phyloP scores from a whole-genome alignment of 257 asterid genomes.

The Primulina tabacum region DNA sequence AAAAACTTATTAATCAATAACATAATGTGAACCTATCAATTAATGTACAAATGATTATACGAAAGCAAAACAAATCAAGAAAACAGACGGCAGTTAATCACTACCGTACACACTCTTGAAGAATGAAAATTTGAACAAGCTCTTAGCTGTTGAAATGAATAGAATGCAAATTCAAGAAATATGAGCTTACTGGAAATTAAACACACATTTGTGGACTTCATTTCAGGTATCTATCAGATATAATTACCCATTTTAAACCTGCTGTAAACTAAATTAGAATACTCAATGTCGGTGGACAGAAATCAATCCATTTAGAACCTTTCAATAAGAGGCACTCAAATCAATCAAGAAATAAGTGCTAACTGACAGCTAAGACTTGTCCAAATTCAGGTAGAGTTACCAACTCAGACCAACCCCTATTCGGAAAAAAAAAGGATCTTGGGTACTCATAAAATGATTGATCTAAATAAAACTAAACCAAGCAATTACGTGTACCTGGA shows the following conservation, averaged over 20 bases:
- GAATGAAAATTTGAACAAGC: constrained; percentile 2
- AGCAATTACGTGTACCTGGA: constrained; percentile 54
- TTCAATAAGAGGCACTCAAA: too few relatives aligned
- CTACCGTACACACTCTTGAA: constrained; percentile 52
- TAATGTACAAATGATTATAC: constrained; percentile 34
- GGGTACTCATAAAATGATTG: background rate
- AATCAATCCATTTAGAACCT: background rate
- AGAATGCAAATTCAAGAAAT: constrained; percentile 5
- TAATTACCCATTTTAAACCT: background rate
- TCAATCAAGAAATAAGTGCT: too few relatives aligned
- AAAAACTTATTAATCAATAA: background rate
- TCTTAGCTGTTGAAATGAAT: constrained; percentile 23
- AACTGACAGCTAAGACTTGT: too few relatives aligned
- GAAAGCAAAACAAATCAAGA: background rate
- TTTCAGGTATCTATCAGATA: background rate
- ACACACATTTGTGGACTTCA: background rate
- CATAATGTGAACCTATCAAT: constrained; percentile 24
- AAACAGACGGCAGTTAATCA: constrained; percentile 34
- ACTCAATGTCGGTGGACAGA: background rate
- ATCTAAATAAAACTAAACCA: background rate
- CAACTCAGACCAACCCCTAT: background rate
- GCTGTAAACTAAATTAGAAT: background rate
- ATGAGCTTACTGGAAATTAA: background rate
- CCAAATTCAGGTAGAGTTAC: background rate
- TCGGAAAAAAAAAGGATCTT: background rate